phyloP scores from a whole-genome alignment of 257 asterid species.

The Solanum phureja region DNA sequence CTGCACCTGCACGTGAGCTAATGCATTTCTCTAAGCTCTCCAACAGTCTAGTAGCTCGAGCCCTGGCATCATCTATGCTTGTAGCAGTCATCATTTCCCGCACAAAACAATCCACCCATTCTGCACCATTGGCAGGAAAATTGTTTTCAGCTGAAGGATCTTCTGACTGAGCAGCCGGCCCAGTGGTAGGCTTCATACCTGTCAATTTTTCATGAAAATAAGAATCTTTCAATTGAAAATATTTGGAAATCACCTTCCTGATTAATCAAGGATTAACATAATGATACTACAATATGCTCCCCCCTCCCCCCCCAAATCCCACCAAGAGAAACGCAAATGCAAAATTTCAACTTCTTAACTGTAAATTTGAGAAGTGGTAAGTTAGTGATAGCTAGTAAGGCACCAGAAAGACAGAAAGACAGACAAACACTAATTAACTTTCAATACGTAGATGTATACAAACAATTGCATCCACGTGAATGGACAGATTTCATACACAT shows the following conservation, averaged over 20 bases:
- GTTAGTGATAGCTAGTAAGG: background rate
- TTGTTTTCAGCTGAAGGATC: slow-evolving; percentile 20
- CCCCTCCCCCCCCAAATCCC: too few species aligned
- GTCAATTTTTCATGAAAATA: slow-evolving; percentile 1
- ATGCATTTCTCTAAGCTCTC: slow-evolving; percentile 68
- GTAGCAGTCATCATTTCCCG: slow-evolving; percentile 58
- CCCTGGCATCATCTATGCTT: slow-evolving; percentile 66
- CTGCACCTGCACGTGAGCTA: slow-evolving; percentile 27
- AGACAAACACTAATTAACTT: background rate
- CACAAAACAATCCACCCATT: slow-evolving; percentile 70
- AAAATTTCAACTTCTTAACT: background rate
- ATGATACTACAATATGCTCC: background rate
- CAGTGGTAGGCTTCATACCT: slow-evolving; percentile 14
- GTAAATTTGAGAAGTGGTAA: background rate
- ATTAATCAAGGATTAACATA: background rate
- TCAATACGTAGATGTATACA: background rate
- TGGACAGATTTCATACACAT: background rate
- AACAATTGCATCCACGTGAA: background rate
- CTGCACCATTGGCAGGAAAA: slow-evolving; percentile 48
- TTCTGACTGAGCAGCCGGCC: background rate
- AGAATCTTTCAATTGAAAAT: background rate
- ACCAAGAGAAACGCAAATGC: background rate
- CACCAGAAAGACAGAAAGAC: background rate
- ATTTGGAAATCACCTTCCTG: background rate
- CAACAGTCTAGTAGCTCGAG: slow-evolving; percentile 48